A percentile compares a stretch with the other conserved stretches of the same genome.
These are phyloP conservation scores for Cardamine occulta DNA, from an alignment of 345 rosid genomes.

Conservation along the genomic window DNA sequence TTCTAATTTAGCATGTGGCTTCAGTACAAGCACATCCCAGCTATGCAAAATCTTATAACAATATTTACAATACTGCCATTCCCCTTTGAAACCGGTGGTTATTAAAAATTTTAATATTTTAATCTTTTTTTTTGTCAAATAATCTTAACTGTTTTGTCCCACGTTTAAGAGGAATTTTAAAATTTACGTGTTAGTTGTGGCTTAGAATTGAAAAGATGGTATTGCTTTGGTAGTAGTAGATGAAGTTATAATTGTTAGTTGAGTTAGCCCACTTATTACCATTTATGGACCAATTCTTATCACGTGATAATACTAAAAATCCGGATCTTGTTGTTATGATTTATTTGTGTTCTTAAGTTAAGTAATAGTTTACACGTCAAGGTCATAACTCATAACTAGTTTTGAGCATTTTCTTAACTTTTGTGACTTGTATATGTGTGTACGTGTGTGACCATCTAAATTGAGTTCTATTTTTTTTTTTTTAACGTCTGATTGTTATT, in stretches of 20 bases:
- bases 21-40: constrained; percentile 36
- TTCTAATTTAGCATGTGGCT: constrained; percentile 35
- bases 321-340: constrained; percentile 38
- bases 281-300: constrained; percentile 24
- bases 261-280: constrained; percentile 37
- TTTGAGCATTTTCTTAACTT: constrained; percentile 1
- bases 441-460: neutral
- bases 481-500: no score
- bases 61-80: constrained; percentile 33
- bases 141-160: constrained; percentile 22
- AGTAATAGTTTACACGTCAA: constrained; percentile 34
- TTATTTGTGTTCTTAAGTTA: constrained; percentile 3
- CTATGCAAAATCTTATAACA: constrained; percentile 16
- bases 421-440: neutral
- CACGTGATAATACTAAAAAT: constrained; percentile 38
- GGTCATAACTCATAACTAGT: neutral
- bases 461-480: constrained; percentile 22
- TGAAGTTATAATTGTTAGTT: constrained; percentile 37
- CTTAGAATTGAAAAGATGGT: neutral
- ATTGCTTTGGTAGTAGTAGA: constrained; percentile 31
- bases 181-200: constrained; percentile 5
- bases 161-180: neutral
- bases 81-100: constrained; percentile 12
- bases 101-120: neutral
- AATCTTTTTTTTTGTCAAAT: neutral